These are phyloP conservation scores for Nakazawaea molendinolei DNA, from an alignment of 805 yeast species.

Conservation along the genomic window DNA sequence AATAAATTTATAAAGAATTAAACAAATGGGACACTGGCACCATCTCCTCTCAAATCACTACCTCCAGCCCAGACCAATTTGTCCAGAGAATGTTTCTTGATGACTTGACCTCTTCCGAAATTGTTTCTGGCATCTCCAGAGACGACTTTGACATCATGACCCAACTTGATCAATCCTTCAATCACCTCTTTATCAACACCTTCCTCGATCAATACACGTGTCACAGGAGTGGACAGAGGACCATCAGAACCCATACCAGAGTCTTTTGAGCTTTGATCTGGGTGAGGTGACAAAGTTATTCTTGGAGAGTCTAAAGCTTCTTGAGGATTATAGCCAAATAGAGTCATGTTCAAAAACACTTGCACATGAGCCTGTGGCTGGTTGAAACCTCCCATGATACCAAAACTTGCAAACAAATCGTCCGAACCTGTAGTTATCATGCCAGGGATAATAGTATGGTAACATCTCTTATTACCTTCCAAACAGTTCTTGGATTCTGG, in stretches of 20 bases:
- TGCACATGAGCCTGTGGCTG: conserved; percentile 86
- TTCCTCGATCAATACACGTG: conserved; percentile 58
- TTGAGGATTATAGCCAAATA: conserved; percentile 65
- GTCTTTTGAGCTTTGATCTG: conserved; percentile 33
- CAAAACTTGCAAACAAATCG: conserved; percentile 63
- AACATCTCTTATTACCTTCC: conserved; percentile 67
- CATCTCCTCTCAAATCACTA: conserved; percentile 81
- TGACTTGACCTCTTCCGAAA: conserved; percentile 67
- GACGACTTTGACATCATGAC: conserved; percentile 47
- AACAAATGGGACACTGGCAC: conserved; percentile 57
- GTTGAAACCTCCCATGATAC: conserved; percentile 83
- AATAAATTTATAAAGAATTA: conserved; percentile 13
- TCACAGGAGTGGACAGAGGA: conserved; percentile 52
- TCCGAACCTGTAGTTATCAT: conserved; percentile 51
- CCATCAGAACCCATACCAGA: conserved; percentile 56
- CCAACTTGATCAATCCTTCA: conserved; percentile 39
- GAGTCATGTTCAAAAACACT: conserved; percentile 57
- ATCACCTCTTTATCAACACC: conserved; percentile 46
- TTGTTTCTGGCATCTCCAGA: conserved; percentile 32
- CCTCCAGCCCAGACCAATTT: conserved; percentile 58
- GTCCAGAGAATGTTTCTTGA: conserved; percentile 38
- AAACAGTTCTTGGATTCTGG: conserved; percentile 51
- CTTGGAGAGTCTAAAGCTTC: conserved; percentile 73
- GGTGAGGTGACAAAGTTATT: conserved; percentile 53
- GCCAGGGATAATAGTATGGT: conserved; percentile 81